Percentiles rank a stretch among this genome's conserved stretches.
These are phyloP conservation scores for Alternaria arbusti DNA, from an alignment of 2,329 filamentous ascomycete genomes.

Conservation along the genomic window DNA sequence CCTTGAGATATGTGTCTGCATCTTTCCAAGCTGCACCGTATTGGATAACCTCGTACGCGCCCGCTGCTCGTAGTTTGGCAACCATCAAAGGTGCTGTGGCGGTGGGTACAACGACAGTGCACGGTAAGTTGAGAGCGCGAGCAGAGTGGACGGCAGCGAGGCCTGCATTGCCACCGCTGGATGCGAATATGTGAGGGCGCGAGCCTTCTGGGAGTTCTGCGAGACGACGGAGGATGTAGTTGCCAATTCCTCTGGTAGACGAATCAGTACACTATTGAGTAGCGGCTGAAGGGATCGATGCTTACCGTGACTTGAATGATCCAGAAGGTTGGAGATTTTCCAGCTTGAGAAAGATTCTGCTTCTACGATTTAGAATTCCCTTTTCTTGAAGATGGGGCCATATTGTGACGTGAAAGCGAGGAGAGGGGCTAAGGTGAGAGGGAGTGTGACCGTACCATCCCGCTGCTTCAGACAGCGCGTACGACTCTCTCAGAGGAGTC, in stretches of 20 bases:
- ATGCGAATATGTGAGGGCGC: slow-evolving; percentile 75
- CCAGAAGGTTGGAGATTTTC: slow-evolving; percentile 84
- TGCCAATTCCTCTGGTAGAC: slow-evolving; percentile 66
- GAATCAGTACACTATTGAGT: slow-evolving; percentile 13
- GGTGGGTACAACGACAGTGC: slow-evolving; percentile 77
- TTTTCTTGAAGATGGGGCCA: slow-evolving; percentile 18
- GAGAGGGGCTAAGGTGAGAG: neutral
- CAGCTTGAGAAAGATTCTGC: slow-evolving; percentile 83
- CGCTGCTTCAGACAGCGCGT: slow-evolving; percentile 69
- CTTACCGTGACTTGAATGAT: slow-evolving; percentile 76
- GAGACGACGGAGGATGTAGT: slow-evolving; percentile 66
- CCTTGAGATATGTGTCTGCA: slow-evolving; percentile 71
- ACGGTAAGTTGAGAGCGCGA: slow-evolving; percentile 65
- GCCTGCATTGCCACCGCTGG: slow-evolving; percentile 83
- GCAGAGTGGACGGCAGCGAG: slow-evolving; percentile 81
- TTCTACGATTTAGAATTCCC: slow-evolving; percentile 52
- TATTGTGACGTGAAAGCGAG: neutral
- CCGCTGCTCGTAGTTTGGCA: slow-evolving; percentile 71
- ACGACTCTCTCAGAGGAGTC: slow-evolving; percentile 73
- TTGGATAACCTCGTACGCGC: slow-evolving; percentile 70
- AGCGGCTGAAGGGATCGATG: neutral
- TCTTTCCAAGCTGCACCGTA: slow-evolving; percentile 71
- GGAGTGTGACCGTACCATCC: slow-evolving; percentile 67
- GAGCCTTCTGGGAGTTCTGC: slow-evolving; percentile 43
- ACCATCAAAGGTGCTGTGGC: slow-evolving; percentile 73